Conservation (phyloP, 495 filamentous ascomycete species). For the Penicillium tannophilum region DNA sequence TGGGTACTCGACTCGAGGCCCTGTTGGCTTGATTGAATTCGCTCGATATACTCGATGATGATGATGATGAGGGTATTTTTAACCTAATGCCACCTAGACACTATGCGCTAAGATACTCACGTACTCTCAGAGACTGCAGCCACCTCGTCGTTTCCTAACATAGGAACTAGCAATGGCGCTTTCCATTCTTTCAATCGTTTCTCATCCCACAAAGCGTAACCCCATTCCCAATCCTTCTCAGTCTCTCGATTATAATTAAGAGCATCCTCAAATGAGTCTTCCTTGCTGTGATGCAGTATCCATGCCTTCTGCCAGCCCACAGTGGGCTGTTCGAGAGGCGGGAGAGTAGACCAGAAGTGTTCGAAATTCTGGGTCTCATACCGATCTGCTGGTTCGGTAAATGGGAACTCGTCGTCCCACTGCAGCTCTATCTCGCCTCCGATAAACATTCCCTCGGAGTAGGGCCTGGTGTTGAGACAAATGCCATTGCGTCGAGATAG, state of each 20-base stretch:
- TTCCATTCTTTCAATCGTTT: slow-evolving; percentile 7
- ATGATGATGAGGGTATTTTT: too few species aligned
- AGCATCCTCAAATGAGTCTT: slow-evolving; percentile 2
- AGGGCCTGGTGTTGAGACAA: too few species aligned
- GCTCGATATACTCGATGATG: too few species aligned
- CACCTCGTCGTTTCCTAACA: too few species aligned
- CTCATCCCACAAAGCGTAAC: slow-evolving; percentile 6
- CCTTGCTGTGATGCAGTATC: not conserved
- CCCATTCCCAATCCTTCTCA: not conserved
- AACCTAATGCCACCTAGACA: too few species aligned
- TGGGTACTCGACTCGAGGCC: too few species aligned
- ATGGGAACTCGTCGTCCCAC: slow-evolving; percentile 11
- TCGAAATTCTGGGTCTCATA: slow-evolving; percentile 15
- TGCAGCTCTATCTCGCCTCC: too few species aligned
- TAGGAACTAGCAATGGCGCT: slow-evolving; percentile 7
- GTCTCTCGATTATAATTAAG: not conserved
- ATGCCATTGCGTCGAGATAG: too few species aligned
- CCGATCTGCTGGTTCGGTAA: slow-evolving; percentile 21
- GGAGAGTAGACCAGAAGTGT: slow-evolving; percentile 19
- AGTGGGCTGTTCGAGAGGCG: slow-evolving; percentile 21
- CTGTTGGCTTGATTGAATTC: too few species aligned
- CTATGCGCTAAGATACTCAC: too few species aligned
- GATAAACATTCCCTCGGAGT: too few species aligned
- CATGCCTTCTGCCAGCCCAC: slow-evolving; percentile 15
- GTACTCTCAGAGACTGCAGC: too few species aligned